phyloP scores from a whole-genome alignment of 768 basidiomycete species.

The Hypholoma fasciculare region DNA sequence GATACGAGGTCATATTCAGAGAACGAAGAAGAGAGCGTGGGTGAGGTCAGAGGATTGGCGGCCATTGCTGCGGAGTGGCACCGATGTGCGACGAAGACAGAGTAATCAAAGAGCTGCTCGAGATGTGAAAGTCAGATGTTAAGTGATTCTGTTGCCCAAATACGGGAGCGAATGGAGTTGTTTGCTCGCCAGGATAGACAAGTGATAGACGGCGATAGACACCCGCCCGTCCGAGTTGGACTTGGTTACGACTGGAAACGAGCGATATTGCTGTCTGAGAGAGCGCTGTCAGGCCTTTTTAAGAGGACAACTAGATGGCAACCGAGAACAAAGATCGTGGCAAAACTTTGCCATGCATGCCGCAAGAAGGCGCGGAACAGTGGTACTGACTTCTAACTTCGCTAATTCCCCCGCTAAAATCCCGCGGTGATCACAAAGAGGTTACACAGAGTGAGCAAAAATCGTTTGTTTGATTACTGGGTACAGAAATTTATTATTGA shows the following conservation, averaged over 20 bases:
- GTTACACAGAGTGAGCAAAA: background rate
- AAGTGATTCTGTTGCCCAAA: background rate
- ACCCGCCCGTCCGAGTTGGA: conserved; percentile 12
- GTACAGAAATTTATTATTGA: background rate
- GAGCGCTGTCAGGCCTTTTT: background rate
- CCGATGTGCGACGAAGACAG: conserved; percentile 5
- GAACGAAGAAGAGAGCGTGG: conserved; percentile 24
- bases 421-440: background rate
- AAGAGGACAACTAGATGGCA: background rate
- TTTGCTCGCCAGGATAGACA: conserved; percentile 8
- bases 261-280: background rate
- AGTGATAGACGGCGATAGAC: conserved; percentile 1
- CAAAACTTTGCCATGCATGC: background rate
- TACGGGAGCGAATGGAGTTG: background rate
- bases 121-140: background rate
- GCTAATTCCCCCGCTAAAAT: background rate
- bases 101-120: background rate
- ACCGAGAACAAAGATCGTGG: background rate
- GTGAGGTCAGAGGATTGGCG: conserved; percentile 17
- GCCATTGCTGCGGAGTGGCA: conserved; percentile 7
- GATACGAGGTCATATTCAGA: conserved; percentile 33
- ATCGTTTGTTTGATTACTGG: background rate
- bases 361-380: background rate
- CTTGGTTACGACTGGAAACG: conserved; percentile 11
- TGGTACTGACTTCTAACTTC: background rate